phyloP scores from a whole-genome alignment of 1,284 basidiomycete genomes.

The Ceratorhiza oryzae-sativae region DNA sequence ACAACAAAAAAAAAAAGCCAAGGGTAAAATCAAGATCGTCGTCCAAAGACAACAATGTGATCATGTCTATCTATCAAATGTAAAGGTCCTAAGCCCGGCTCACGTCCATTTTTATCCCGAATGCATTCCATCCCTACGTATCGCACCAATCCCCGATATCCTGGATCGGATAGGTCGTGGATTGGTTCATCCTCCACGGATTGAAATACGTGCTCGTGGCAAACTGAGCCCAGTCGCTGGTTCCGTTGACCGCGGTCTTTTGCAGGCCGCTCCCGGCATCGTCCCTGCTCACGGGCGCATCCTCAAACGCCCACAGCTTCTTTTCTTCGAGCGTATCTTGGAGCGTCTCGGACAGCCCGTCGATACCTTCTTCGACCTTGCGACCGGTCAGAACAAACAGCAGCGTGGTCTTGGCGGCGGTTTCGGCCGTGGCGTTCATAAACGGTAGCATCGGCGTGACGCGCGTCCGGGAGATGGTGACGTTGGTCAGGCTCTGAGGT shows the following conservation, averaged over 20 bases:
- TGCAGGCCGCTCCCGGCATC: conserved; percentile 15
- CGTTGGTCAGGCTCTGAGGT: conserved; percentile 25
- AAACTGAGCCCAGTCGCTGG: conserved; percentile 26
- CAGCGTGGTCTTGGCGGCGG: background rate
- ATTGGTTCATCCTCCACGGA: conserved; percentile 26
- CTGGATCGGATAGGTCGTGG: conserved; percentile 1
- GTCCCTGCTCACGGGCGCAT: conserved; percentile 16
- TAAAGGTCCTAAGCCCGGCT: too few relatives aligned
- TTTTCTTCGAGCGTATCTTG: conserved; percentile 12
- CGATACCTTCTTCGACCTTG: conserved; percentile 25
- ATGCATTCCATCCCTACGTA: background rate
- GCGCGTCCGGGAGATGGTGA: conserved; percentile 30
- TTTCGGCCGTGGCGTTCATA: conserved; percentile 15
- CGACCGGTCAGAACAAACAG: conserved; percentile 13
- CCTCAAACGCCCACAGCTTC: conserved; percentile 34
- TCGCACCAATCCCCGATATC: conserved; percentile 38
- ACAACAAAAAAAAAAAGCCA: background rate
- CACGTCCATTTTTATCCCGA: background rate
- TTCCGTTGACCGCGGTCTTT: conserved; percentile 9
- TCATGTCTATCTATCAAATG: background rate
- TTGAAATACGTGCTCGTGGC: conserved; percentile 15
- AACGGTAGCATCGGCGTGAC: conserved; percentile 14
- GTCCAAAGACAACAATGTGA: conserved; percentile 12
- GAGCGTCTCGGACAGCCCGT: background rate
- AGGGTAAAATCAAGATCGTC: conserved; percentile 11